phyloP scores from a whole-genome alignment of 1,284 basidiomycete genomes.

The Pseudozyma sp. region DNA sequence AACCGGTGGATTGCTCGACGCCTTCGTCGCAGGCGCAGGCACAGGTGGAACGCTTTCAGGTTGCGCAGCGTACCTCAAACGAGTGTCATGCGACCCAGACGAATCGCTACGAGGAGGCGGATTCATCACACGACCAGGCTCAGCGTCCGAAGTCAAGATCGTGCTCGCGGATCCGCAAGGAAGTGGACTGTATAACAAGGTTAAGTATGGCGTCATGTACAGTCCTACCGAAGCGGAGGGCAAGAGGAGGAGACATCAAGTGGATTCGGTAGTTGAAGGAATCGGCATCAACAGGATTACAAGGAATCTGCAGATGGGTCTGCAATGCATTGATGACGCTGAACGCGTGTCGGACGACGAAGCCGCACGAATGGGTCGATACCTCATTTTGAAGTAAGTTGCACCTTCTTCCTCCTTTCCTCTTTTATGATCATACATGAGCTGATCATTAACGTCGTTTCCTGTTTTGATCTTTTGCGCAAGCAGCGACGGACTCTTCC shows the following conservation, averaged over 20 bases:
- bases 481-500: conserved; percentile 83
- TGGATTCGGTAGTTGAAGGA: conserved; percentile 71
- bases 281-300: conserved; percentile 75
- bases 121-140: conserved; percentile 20
- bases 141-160: conserved; percentile 40
- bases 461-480: no score
- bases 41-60: conserved; percentile 96
- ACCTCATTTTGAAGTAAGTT: conserved; percentile 48
- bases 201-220: conserved; percentile 84
- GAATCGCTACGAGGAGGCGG: conserved; percentile 28
- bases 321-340: conserved; percentile 62
- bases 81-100: conserved; percentile 60
- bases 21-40: conserved; percentile 95
- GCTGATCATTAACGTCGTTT: no score
- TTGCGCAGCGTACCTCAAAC: conserved; percentile 80
- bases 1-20: conserved; percentile 83
- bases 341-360: conserved; percentile 64
- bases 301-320: conserved; percentile 60
- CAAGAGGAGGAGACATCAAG: conserved; percentile 88
- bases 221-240: conserved; percentile 91
- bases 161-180: conserved; percentile 92
- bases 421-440: no score
- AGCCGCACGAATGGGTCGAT: conserved; percentile 64
- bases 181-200: conserved; percentile 92
- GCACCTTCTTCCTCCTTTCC: no score